Evolutionary conservation across 2,329 filamentous ascomycete species (phyloP), one percentile per base, ranked within the genome.

Genomic region (Nemania diffusa): DNA sequence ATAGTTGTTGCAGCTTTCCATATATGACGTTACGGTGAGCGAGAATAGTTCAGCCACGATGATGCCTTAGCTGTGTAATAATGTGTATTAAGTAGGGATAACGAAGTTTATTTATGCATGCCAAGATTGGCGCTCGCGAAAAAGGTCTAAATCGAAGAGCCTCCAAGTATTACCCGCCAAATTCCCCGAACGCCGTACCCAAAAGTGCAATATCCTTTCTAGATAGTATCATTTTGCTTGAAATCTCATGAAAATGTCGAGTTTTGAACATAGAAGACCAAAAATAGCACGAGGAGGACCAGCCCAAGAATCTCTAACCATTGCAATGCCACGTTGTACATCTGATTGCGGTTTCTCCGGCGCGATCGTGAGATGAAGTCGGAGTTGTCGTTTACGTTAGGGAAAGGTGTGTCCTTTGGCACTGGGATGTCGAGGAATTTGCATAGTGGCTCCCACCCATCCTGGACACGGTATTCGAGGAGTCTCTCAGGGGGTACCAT

Each of bases 371-470:
- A 75, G 55, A 84, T 81, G 68, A 85, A 85, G 64, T 83, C 79
- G 53, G 79, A 78, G 22, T 81, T 83, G 71, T 84, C 82, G 73
- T 84, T 84, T 62, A 81, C 81, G 69, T 82, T 80, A 7, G 83
- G 83, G 73, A 84, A 84, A 62, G 79, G 70, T 34, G 57, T 44
- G 40, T 67, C 75, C 69, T 68, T 70, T 8, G 79, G 80, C 0
- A 80, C 71, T 0, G 74, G 65, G 48, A 78, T 78, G 44, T 76
- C 77, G 0, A 81, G 71, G 62, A 81, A 81, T 44, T 73, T 56
- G 68, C 79, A 81, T 22, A 81, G 71, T 5, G 78, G 78, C 20
- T 71, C 78, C 79, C 78, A 80, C 52, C 77, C 77, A 27, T 80
- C 76, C 22, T 76, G 73, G 32, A 79, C 73, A 2, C 73, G 69